phyloP scores from a whole-genome alignment of 2,329 filamentous ascomycete species.

The Cercospora sojina region DNA sequence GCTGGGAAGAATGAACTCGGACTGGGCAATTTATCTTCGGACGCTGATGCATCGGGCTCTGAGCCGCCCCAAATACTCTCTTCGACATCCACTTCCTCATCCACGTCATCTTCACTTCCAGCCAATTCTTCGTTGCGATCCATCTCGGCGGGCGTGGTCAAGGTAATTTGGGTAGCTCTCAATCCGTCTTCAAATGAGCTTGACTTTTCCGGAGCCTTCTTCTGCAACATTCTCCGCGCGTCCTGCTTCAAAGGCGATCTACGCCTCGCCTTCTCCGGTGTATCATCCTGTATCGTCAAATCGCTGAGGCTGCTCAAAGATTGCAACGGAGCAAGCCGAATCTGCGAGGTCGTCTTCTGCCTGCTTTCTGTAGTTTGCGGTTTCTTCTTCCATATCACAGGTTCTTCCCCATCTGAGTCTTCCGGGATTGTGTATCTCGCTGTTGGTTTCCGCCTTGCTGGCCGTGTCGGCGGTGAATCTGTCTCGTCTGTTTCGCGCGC shows the following conservation, averaged over 20 bases:
- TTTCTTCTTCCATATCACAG: background rate
- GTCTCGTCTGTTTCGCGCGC: background rate
- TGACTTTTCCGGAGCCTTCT: background rate
- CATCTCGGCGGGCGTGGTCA: background rate
- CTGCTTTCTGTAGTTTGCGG: background rate
- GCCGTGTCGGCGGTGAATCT: background rate
- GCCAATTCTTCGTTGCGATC: background rate
- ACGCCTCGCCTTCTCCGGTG: conserved; percentile 14
- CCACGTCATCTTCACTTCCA: background rate
- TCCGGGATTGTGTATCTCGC: conserved; percentile 16
- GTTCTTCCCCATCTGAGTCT: conserved; percentile 20
- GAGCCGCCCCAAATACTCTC: conserved; percentile 40
- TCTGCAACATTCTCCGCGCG: conserved; percentile 7
- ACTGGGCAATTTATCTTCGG: conserved; percentile 33
- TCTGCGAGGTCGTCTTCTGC: conserved; percentile 12
- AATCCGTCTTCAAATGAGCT: background rate
- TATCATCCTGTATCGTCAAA: conserved; percentile 12
- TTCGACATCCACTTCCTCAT: conserved; percentile 33
- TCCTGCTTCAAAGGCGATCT: conserved; percentile 5
- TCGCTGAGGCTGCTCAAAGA: conserved; percentile 11
- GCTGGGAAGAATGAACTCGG: conserved; percentile 29
- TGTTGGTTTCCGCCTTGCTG: conserved; percentile 11
- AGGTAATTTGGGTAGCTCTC: background rate
- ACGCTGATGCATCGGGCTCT: conserved; percentile 24
- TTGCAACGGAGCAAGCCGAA: conserved; percentile 24